phyloP scores from a whole-genome alignment of 139 green algal species.

The Yamagishiella unicocca region DNA sequence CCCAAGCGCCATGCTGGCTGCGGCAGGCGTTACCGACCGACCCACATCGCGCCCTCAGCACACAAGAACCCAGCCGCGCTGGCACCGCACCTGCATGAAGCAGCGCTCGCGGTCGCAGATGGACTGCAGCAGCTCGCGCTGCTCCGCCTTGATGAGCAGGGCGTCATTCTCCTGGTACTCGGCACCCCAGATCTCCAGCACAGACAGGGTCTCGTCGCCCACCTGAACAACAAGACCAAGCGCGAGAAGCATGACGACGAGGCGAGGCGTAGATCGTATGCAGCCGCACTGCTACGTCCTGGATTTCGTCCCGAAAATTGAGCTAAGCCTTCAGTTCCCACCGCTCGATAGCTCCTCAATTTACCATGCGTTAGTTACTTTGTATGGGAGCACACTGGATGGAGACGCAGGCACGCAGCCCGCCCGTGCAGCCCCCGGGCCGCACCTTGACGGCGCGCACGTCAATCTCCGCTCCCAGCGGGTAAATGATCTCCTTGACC shows the following conservation, averaged over 20 bases:
- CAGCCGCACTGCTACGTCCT: too few relatives aligned
- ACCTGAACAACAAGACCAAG: too few relatives aligned
- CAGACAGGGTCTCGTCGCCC: conserved; percentile 96
- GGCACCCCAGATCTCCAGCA: conserved; percentile 99
- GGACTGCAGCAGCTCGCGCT: conserved; percentile 77
- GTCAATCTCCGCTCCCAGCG: conserved; percentile 95
- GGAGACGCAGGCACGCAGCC: too few relatives aligned
- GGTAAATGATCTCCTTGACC: conserved; percentile 99
- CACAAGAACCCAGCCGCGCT: neutral
- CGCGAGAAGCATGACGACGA: too few relatives aligned
- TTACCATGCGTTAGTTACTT: too few relatives aligned
- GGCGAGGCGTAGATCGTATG: too few relatives aligned
- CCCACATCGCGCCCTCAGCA: too few relatives aligned
- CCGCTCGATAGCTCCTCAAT: too few relatives aligned
- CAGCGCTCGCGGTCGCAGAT: conserved; percentile 94
- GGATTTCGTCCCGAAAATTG: neutral
- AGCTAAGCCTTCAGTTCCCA: neutral
- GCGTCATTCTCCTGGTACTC: conserved; percentile 99
- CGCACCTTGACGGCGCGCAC: conserved; percentile 87
- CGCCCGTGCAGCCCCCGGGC: too few relatives aligned
- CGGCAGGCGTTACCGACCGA: too few relatives aligned
- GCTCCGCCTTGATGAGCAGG: conserved; percentile 90
- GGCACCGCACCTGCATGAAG: conserved; percentile 83
- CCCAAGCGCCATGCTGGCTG: too few relatives aligned
- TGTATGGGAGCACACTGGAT: too few relatives aligned